Percentiles rank a stretch among this genome's conserved stretches.
phyloP scores from a whole-genome alignment of 805 yeast genomes.

The Spathaspora hagerdaliae region DNA sequence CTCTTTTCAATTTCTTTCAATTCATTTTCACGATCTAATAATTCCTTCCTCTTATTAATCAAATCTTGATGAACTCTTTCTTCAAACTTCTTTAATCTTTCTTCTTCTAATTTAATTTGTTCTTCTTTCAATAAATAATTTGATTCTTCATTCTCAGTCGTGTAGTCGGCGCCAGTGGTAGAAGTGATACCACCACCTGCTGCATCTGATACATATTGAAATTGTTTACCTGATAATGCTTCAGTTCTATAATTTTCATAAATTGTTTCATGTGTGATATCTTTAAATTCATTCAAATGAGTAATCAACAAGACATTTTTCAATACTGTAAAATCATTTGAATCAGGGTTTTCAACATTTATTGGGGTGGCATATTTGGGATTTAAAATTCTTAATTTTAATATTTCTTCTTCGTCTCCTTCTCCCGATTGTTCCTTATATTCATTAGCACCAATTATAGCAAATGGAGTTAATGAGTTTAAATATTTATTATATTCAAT shows the following conservation, averaged over 20 bases:
- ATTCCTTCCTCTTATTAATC: constrained; percentile 73
- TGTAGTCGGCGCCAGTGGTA: constrained; percentile 1
- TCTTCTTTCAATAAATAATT: constrained; percentile 68
- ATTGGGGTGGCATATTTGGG: constrained; percentile 49
- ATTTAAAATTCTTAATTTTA: constrained; percentile 51
- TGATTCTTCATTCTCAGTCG: constrained; percentile 6
- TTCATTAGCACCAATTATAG: constrained; percentile 67
- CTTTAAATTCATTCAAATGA: constrained; percentile 85
- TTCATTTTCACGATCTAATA: constrained; percentile 80
- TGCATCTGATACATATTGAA: constrained; percentile 24
- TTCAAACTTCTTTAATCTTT: constrained; percentile 79
- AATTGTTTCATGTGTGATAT: constrained; percentile 78
- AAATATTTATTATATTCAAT: constrained; percentile 62
- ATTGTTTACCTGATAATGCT: constrained; percentile 64
- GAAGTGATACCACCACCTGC: neutral
- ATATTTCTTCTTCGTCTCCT: constrained; percentile 29
- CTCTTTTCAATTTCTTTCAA: constrained; percentile 76
- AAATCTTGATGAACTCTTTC: constrained; percentile 86
- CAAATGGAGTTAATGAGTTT: constrained; percentile 62
- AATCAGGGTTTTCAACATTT: constrained; percentile 66
- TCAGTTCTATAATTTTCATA: constrained; percentile 90
- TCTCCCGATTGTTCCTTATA: constrained; percentile 39
- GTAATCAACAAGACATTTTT: constrained; percentile 77
- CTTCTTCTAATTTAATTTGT: constrained; percentile 85
- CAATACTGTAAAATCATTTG: constrained; percentile 75